phyloP scores from a whole-genome alignment of 2,329 filamentous ascomycete genomes.

The Alternaria gaisen region DNA sequence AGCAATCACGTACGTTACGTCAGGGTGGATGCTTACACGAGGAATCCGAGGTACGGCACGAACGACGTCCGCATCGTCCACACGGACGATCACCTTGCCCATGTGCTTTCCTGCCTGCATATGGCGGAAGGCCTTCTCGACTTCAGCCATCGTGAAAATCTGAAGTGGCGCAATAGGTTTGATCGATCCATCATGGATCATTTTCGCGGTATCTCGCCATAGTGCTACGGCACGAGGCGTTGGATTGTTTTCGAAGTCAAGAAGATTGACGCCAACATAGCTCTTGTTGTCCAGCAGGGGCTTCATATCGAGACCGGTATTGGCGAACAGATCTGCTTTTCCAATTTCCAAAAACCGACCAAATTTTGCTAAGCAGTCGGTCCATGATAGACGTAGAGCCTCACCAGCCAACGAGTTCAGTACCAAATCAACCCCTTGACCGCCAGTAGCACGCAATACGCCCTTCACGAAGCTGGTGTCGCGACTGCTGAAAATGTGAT shows the following conservation, averaged over 20 bases:
- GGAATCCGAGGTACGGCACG: constrained; percentile 7
- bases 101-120: constrained; percentile 45
- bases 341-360: constrained; percentile 42
- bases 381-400: constrained; percentile 31
- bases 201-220: too few species aligned
- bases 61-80: constrained; percentile 26
- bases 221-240: background rate
- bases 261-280: constrained; percentile 16
- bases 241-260: background rate
- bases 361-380: constrained; percentile 34
- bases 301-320: constrained; percentile 25
- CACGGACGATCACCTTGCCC: constrained; percentile 52
- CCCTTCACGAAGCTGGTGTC: constrained; percentile 18
- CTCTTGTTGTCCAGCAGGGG: constrained; percentile 9
- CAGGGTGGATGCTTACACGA: constrained; percentile 6
- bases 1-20: constrained; percentile 33
- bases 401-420: constrained; percentile 44
- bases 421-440: constrained; percentile 45
- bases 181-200: background rate
- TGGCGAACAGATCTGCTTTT: constrained; percentile 17
- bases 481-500: constrained; percentile 41
- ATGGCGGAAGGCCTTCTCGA: constrained; percentile 27
- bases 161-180: constrained; percentile 5
- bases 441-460: constrained; percentile 22
- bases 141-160: background rate